Evolutionary conservation across 345 rosid genomes (phyloP), one percentile per base, ranked within the genome.

Genomic region (Turnera subulata): DNA sequence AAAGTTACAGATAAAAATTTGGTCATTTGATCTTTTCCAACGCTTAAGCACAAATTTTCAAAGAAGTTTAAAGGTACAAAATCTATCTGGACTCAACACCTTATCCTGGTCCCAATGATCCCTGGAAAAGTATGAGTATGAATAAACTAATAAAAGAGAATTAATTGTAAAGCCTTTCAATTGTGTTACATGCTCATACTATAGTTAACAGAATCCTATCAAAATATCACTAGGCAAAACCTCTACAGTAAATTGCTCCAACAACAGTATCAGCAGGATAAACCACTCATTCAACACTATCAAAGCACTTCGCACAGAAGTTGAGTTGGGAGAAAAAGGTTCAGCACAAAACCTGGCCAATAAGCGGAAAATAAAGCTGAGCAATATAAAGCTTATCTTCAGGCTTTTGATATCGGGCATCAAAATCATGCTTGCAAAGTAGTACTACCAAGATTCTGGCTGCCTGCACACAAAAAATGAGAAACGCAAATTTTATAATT

Each of bases 371-470:
- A 74, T 93, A 90, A 33, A 86, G 76, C 70, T 93, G 99, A 37
- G 97, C 92, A 44, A 93, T 93, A 58, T 93, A 93, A 38, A 89
- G 84, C 76, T 93, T 93, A 81, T 93, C 99, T 82, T 93, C 99
- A 47, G 89, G 92, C 84, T 90, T 93, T 62, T 93, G 97, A 73
- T 93, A 93, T 61, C 97, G 97, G 73, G 81, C 85, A 76, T 93
- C 99, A 74, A 85, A 93, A 67, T 89, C 97, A 66, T 89, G 97
- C 81, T 93, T 93, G 83, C 99, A 93, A 43, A 89, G 70, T 48
- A 93, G 86, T 60, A 87, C 81, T 40, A 93, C 99, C 63, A 93
- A 73, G 56, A 87, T 80, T 75, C 99, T 83, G 70, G 99, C 96
- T 57, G 96, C 99, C 99, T 93, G 74, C 65, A 74, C 40, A 73